These are phyloP conservation scores for Saururus chinensis DNA, from an alignment of 164 flowering plant species.

Conservation along the genomic window DNA sequence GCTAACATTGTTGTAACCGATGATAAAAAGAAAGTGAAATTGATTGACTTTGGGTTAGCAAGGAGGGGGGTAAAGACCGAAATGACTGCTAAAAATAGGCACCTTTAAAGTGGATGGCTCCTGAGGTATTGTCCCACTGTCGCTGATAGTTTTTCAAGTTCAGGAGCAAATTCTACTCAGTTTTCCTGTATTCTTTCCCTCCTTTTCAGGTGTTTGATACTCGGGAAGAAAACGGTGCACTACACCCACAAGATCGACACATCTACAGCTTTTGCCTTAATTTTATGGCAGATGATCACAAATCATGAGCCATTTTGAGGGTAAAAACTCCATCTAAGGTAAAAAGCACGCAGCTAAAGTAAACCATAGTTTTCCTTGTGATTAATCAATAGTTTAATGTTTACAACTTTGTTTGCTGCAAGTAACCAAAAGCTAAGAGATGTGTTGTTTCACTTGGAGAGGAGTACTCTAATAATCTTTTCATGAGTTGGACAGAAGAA, in stretches of 20 bases:
- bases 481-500: conserved; percentile 27
- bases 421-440: not conserved
- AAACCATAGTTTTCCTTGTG: not conserved
- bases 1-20: too few relatives aligned
- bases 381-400: not conserved
- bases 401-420: not conserved
- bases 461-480: not conserved
- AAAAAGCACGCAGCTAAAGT: not conserved
- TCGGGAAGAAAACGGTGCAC: conserved; percentile 6
- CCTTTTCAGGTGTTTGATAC: too few relatives aligned
- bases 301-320: conserved; percentile 42
- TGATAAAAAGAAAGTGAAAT: too few relatives aligned
- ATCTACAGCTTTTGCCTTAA: conserved; percentile 60
- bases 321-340: too few relatives aligned
- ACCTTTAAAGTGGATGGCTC: too few relatives aligned
- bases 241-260: conserved; percentile 69
- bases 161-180: too few relatives aligned
- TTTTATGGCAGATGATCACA: conserved; percentile 60
- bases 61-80: too few relatives aligned
- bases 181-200: too few relatives aligned
- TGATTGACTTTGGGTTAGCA: too few relatives aligned
- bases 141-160: too few relatives aligned
- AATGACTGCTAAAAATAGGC: too few relatives aligned
- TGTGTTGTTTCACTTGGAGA: not conserved
- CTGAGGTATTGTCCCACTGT: too few relatives aligned